A percentile compares a stretch with the other conserved stretches of the same genome.
Conservation (phyloP, 495 filamentous ascomycete genomes). For the Hypoxylon intermedium region DNA sequence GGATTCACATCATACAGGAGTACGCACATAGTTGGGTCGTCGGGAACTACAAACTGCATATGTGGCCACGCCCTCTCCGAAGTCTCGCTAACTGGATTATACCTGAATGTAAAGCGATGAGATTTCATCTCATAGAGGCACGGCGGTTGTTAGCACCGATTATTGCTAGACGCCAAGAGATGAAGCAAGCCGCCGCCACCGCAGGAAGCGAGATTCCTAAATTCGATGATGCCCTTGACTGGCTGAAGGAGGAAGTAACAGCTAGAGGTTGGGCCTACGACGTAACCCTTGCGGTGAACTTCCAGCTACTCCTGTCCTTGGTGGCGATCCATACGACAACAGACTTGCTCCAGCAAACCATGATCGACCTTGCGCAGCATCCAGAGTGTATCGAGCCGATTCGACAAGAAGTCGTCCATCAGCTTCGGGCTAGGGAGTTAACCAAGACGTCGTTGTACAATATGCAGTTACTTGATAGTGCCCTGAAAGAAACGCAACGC, state of each 20-base stretch:
- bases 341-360: slow-evolving; percentile 44
- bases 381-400: slow-evolving; percentile 47
- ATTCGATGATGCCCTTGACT: slow-evolving; percentile 47
- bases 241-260: slow-evolving; percentile 41
- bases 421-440: slow-evolving; percentile 47
- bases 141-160: slow-evolving; percentile 37
- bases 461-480: slow-evolving; percentile 61
- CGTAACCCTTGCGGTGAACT: slow-evolving; percentile 19
- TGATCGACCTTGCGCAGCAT: slow-evolving; percentile 48
- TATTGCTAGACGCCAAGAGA: slow-evolving; percentile 37
- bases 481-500: slow-evolving; percentile 56
- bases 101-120: slow-evolving; percentile 38
- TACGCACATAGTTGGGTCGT: slow-evolving; percentile 47
- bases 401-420: slow-evolving; percentile 46
- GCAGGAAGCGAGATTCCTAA: slow-evolving; percentile 18
- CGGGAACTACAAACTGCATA: slow-evolving; percentile 41
- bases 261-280: slow-evolving; percentile 40
- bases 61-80: slow-evolving; percentile 44
- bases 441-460: slow-evolving; percentile 59
- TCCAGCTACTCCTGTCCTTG: slow-evolving; percentile 41
- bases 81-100: slow-evolving; percentile 46
- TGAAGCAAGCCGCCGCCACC: slow-evolving; percentile 21
- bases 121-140: slow-evolving; percentile 31
- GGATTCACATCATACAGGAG: slow-evolving; percentile 50
- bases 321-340: slow-evolving; percentile 49